phyloP scores from a whole-genome alignment of 2,329 filamentous ascomycete species.

The Beauveria pseudobassiana region DNA sequence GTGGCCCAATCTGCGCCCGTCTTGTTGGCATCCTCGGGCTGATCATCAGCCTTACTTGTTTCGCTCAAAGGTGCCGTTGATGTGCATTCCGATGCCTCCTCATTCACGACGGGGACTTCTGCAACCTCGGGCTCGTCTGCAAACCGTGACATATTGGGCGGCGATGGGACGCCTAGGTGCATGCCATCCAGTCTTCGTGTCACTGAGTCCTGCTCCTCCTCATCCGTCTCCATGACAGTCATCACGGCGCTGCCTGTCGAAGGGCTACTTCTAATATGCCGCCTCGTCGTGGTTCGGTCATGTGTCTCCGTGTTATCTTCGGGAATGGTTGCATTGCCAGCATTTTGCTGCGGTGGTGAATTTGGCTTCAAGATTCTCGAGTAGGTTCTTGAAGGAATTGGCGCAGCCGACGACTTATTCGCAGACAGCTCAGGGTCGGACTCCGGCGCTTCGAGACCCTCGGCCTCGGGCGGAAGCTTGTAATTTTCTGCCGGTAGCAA shows the following conservation, averaged over 20 bases:
- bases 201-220: conserved; percentile 55
- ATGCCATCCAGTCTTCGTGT: conserved; percentile 39
- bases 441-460: conserved; percentile 59
- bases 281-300: conserved; percentile 63
- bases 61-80: not conserved
- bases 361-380: conserved; percentile 28
- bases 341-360: conserved; percentile 21
- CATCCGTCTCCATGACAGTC: conserved; percentile 75
- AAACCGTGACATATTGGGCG: not conserved
- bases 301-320: conserved; percentile 47
- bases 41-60: not conserved
- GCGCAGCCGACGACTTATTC: conserved; percentile 14
- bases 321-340: conserved; percentile 21
- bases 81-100: conserved; percentile 10
- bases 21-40: not conserved
- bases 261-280: conserved; percentile 73
- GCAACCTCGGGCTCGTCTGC: conserved; percentile 34
- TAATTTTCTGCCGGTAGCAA: conserved; percentile 91
- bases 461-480: conserved; percentile 87
- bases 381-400: conserved; percentile 3
- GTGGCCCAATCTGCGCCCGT: conserved; percentile 13
- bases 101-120: conserved; percentile 32
- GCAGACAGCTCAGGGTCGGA: conserved; percentile 35
- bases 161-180: conserved; percentile 33
- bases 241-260: conserved; percentile 72